Evolutionary conservation across 371 early-diverging fungal genomes (phyloP), one percentile per base, ranked within the genome.

Genomic region (Mucor sp.): DNA sequence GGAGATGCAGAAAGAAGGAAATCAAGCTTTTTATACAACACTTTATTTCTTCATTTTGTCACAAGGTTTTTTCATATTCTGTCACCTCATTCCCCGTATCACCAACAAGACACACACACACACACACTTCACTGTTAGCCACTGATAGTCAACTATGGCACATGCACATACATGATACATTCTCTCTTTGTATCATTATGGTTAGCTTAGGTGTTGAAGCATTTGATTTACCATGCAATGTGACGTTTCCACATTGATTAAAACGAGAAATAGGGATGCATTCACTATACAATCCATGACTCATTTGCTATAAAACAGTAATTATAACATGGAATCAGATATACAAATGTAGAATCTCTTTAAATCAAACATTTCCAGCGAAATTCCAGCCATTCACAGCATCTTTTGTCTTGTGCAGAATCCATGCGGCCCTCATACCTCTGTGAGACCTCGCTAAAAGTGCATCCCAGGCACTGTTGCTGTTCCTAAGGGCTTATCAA

Each of bases 121-220:
- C 21, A 33, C 37, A 58, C 19, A 39, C 59, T 23, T 35, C 60
- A 43, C 15, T 25, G 17, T 61, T 50, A 48, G 19, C 62, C 62
- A 53, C 62, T 50, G 62, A 62, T 62, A 62, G 53, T 33, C 47
- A 48, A 30, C 43, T 60, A 43, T 21, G 23, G 61, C 61, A 61
- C 53, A 62, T 62, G 62, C 53, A 44, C 53, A 37, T 62, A 37
- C 62, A 62, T 62, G 62, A 62, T 62, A 50, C 62, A 62, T 62
- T 62, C 37, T 62, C 62, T 44, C 30, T 37, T 11, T 32, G 23
- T 33, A 47, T 50, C 50, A 30, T 27, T 25, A 23, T 61, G 47
- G 62, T 61, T 62, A 62, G 50, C 50, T 62, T 62, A 62, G 62
- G 25, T 32, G 23, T 47, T 47, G 12, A 47, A 47, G 44, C 48